phyloP scores from a whole-genome alignment of 2,329 filamentous ascomycete species.

The Alternaria brassicae region DNA sequence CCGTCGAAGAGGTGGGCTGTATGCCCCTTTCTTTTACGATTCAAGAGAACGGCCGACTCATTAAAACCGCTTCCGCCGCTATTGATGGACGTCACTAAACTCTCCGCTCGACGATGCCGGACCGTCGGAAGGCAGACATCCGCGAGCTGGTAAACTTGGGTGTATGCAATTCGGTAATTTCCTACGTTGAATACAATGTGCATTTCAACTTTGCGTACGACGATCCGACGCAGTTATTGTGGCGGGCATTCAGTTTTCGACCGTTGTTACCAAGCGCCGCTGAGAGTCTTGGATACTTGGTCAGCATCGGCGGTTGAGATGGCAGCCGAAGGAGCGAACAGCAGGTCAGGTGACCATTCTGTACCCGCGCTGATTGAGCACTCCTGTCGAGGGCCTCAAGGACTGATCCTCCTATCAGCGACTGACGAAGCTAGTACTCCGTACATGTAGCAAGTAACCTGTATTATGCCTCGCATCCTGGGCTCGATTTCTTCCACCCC shows the following conservation, averaged over 20 bases:
- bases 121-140: background rate
- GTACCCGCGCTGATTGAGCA: background rate
- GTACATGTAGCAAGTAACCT: background rate
- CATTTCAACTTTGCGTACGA: background rate
- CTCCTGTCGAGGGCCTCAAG: background rate
- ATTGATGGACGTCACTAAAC: slow-evolving; percentile 14
- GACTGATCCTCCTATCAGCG: background rate
- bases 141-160: background rate
- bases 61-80: slow-evolving; percentile 11
- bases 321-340: background rate
- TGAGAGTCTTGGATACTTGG: slow-evolving; percentile 12
- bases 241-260: background rate
- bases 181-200: background rate
- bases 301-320: slow-evolving; percentile 3
- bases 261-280: slow-evolving; percentile 6
- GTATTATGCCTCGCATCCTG: background rate
- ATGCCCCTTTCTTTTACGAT: slow-evolving; percentile 21
- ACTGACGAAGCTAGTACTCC: background rate
- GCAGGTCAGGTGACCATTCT: slow-evolving; percentile 4
- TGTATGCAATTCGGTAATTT: background rate
- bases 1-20: slow-evolving; percentile 23
- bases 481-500: background rate
- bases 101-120: slow-evolving; percentile 5
- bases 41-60: slow-evolving; percentile 7
- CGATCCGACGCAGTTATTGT: background rate